Base-by-base conservation (phyloP, 2,329 filamentous ascomycete genomes). In the Cladosporium sp. region DNA sequence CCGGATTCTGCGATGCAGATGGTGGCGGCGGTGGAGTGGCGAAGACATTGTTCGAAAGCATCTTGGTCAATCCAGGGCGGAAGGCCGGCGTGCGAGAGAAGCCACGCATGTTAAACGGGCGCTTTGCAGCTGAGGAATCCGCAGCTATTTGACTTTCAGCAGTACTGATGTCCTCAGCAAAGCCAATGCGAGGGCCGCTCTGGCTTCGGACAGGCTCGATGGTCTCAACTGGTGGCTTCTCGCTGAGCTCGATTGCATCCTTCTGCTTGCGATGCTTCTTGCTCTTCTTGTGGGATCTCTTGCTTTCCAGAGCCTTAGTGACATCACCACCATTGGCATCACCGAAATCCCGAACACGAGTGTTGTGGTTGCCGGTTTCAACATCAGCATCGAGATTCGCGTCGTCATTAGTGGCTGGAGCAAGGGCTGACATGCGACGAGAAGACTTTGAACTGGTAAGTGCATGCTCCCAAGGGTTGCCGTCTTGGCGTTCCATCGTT, bases 31-130 rank as follows among this genome's bases (percentile, higher is more conserved):
- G 74, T 15, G 77, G 78, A n/a, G 77, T 81, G 60, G 75, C 77
- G 70, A 93, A 93, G 66, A 93, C 90, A 12, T 88, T 87, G 59
- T 90, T 90, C 0, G 90, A 87, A 4, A 93, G 81, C 57, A 88
- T 87, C 73, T 88, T 91, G 24, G 88, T 86, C 41, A 87, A 76
- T 15, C 84, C 83, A 1, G 88, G 88, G 55, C 85, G 81, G 63
- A 90, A 83, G 14, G 64, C 59, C 12, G 67, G 65, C 47, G 70
- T 71, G 28, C 74, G 77, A 12, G 74, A 89, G 59, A 92, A 86
- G 63, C 70, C 67, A 51, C 74, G 75, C 73, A 76, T 73, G 65
- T 77, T 77, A 73, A 75, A 75, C 71, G 74, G 64, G 32, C 70
- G 65, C 60, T 69, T 71, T 52, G 60, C 68, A 10, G 72, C 65